Evolutionary conservation across 169 alveolate genomes (phyloP), one percentile per base, ranked within the genome.

Genomic region (Plasmodium gonderi): DNA sequence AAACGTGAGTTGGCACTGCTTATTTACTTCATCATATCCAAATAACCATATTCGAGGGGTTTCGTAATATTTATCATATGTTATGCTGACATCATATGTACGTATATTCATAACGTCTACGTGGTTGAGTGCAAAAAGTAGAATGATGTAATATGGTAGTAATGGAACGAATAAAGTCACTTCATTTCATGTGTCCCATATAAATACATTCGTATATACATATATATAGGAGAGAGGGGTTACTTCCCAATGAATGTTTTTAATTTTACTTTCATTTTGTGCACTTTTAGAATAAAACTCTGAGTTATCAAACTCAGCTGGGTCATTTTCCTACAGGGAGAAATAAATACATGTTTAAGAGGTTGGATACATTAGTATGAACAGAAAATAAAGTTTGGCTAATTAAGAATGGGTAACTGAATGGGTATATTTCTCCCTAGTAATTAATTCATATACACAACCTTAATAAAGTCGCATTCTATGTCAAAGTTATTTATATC

Each of bases 31-130:
- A 92, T 96, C 95, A 93, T 96, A 97, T 29, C 99, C 99, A 47
- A 92, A 79, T 29, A 98, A 92, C 98, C 98, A 98, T 80, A 98
- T 96, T 49, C 98, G 94, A 60, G 99, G 99, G 51, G 98, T 97
- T 79, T 94, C 94, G 33, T 92, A 94, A 75, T 89, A 94, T 89
- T 91, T 91, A 38, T 94, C 96, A 33, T 94, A 94, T 1, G 96
- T 94, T 42, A 94, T 90, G 77, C 96, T 94, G 31, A 94, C 78
- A 49, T 94, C 96, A 54, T 94, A 94, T 38, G 92, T 80, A 14
- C 96, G 94, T 91, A 91, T 49, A 31, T 49, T 91, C 94, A 78
- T 94, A 68, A 45, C 40, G 51, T 68, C 79, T 69, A 67, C 26
- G 49, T 14, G 26, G 12, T 49, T 44, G 45, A 5, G 65, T 5